Percentiles rank a stretch among this genome's conserved stretches.
Conservation (phyloP, 345 rosid genomes). For the Erucastrum elatum region DNA sequence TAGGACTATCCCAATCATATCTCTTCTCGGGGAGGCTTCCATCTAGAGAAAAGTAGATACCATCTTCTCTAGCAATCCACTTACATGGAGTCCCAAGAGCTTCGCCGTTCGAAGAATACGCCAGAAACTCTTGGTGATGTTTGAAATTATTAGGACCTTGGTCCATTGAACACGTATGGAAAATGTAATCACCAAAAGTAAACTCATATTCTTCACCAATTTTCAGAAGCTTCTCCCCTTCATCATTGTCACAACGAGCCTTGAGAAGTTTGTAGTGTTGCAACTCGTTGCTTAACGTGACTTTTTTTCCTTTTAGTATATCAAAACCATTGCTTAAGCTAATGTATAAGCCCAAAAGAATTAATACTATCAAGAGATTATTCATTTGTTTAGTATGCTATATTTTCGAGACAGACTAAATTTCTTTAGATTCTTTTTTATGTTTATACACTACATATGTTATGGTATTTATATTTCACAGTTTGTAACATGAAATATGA, state of each 20-base stretch:
- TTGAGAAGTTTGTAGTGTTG: conserved; percentile 30
- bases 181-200: conserved; percentile 14
- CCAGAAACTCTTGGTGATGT: conserved; percentile 30
- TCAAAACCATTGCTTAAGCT: conserved; percentile 23
- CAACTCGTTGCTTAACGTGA: conserved; percentile 21
- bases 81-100: background rate
- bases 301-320: conserved; percentile 20
- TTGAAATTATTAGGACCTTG: conserved; percentile 32
- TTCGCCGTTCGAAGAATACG: conserved; percentile 25
- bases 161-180: conserved; percentile 6
- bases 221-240: conserved; percentile 4
- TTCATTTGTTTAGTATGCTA: conserved; percentile 11
- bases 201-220: conserved; percentile 17
- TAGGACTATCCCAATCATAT: conserved; percentile 29
- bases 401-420: background rate
- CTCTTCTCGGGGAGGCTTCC: background rate
- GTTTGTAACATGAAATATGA: too few species aligned
- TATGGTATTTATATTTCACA: too few species aligned
- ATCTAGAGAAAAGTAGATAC: conserved; percentile 21
- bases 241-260: background rate
- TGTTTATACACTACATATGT: too few species aligned
- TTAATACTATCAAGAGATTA: background rate
- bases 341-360: conserved; percentile 3
- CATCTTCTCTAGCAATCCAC: conserved; percentile 35
- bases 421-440: background rate